Percentiles rank a stretch among this genome's conserved stretches.
These are phyloP conservation scores for Phragmites australis DNA, from an alignment of 176 grass and related monocot species.

Conservation along the genomic window DNA sequence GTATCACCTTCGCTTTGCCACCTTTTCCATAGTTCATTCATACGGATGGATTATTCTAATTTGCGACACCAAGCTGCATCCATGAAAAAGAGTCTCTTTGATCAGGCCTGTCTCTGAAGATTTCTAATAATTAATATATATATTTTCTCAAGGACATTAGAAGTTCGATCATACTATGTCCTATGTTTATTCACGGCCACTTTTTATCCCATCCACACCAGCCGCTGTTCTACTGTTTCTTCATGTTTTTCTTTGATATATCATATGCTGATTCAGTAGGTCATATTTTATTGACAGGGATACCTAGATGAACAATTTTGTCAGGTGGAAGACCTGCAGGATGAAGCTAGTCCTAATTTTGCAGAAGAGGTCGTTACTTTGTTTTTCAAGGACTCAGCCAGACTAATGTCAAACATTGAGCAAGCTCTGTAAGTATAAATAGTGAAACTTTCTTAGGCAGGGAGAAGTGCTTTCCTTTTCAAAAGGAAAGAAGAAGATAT, in stretches of 20 bases:
- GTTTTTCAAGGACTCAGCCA: constrained; percentile 87
- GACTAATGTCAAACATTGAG: constrained; percentile 81
- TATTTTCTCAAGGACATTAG: neutral
- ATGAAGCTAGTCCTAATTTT: constrained; percentile 96
- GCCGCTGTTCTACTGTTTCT: neutral
- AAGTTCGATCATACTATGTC: constrained; percentile 2
- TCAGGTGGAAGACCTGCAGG: constrained; percentile 95
- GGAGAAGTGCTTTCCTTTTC: constrained; percentile 4
- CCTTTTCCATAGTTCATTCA: constrained; percentile 37
- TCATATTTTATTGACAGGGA: constrained; percentile 57
- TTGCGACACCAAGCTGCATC: constrained; percentile 73
- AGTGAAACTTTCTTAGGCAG: neutral
- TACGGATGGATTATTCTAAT: constrained; percentile 79
- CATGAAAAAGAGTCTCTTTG: constrained; percentile 87
- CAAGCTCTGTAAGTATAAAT: constrained; percentile 78
- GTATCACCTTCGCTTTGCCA: constrained; percentile 26
- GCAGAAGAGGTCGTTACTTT: constrained; percentile 84
- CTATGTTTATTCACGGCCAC: constrained; percentile 14
- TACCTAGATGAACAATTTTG: constrained; percentile 94
- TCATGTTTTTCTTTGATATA: constrained; percentile 28
- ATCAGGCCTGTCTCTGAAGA: constrained; percentile 63
- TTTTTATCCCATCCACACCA: constrained; percentile 22
- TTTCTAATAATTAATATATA: constrained; percentile 32
- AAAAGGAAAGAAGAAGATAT: constrained; percentile 8
- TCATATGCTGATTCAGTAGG: constrained; percentile 32